These are phyloP conservation scores for Dendrocalamus latiflorus DNA, from an alignment of 202 grass and related monocot genomes.

Conservation along the genomic window DNA sequence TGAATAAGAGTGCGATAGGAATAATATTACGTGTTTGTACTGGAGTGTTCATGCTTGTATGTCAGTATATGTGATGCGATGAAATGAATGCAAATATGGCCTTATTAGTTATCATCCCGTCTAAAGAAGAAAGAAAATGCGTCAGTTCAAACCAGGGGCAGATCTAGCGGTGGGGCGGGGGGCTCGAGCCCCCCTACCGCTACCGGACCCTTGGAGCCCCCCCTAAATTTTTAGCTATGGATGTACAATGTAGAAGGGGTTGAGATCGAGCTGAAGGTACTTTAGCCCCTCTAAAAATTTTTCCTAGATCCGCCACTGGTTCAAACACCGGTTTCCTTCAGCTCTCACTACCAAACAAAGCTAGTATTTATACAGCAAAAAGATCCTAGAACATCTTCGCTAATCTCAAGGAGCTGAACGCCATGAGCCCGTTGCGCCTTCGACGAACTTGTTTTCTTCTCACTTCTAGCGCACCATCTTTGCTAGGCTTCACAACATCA, in stretches of 20 bases:
- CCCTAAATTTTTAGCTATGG: too few species aligned
- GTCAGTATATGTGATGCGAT: too few species aligned
- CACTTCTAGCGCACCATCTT: neutral
- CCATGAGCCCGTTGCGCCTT: constrained; percentile 3
- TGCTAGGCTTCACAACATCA: neutral
- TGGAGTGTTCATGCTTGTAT: too few species aligned
- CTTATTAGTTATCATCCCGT: neutral
- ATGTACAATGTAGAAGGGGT: too few species aligned
- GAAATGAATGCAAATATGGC: neutral
- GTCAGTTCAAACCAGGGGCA: neutral
- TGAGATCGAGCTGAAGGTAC: too few species aligned
- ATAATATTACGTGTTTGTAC: too few species aligned
- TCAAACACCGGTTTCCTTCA: neutral
- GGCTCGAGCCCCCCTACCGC: too few species aligned
- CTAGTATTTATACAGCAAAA: neutral
- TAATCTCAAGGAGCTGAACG: constrained; percentile 42
- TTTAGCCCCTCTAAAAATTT: too few species aligned
- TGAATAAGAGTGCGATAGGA: neutral
- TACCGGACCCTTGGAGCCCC: too few species aligned
- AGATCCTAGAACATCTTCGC: neutral
- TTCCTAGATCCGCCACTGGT: too few species aligned
- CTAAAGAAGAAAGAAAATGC: neutral
- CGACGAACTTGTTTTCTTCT: neutral
- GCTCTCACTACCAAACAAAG: neutral
- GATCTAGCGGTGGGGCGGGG: too few species aligned